Evolutionary conservation across 2,329 filamentous ascomycete species (phyloP), one percentile per base, ranked within the genome.

Genomic region (Botrytis pseudocinerea): DNA sequence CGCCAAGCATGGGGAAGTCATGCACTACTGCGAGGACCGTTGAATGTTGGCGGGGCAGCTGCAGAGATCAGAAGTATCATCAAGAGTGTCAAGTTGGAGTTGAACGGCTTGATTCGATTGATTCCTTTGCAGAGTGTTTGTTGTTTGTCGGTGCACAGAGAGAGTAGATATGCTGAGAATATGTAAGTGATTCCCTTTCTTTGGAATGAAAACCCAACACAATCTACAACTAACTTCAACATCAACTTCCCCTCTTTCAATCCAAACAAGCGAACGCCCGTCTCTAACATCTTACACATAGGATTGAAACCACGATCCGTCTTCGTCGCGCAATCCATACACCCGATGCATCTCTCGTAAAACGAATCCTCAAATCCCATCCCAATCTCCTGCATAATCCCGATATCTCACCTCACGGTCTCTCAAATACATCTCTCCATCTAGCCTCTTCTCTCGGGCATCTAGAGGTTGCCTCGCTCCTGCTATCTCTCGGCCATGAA

Each of bases 361-460:
- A 87, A 77, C 92, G 94, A 80, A 94, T 97, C 80, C 86, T 97
- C 76, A 88, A 87, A 76, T 90, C 90, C 74, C 90, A 95, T 79
- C 92, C 92, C 0, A 80, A 84, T 28, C 88, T 92, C 75, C 85
- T 97, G 42, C 91, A 91, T 79, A 97, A 97, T 80, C 93, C 94
- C 3, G 93, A 97, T 82, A 88, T 89, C 78, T 88, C 89, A 6
- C 76, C 78, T 32, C 79, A 82, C 14, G 89, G 88, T 68, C 90
- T 93, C 77, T 92, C 92, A 81, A 96, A 97, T 83, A 95, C 93
- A 3, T 94, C 90, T 76, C 87, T 97, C 57, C 94, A 97, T 82
- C 87, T 97, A 3, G 93, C 94, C 61, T 92, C 92, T 18, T 89
- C 88, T 12, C 85, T 94, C 73, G 94, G 93, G 70, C 88, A 91